Conservation (phyloP, 345 rosid species). For the Pelargonium nanum region DNA sequence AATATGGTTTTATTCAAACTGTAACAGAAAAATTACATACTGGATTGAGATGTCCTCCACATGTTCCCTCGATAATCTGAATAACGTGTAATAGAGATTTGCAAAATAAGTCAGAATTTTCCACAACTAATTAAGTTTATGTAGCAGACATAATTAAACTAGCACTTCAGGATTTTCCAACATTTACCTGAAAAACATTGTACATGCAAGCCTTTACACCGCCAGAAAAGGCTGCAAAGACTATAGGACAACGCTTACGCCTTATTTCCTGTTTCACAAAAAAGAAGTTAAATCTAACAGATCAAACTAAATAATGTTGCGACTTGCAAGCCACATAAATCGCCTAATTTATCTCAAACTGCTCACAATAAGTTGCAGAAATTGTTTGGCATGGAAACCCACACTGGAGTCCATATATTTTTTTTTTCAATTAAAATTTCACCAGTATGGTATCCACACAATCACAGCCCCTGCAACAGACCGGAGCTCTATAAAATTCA, state of each 20-base stretch:
- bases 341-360: constrained; percentile 26
- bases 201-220: constrained; percentile 87
- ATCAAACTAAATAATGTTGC: background rate
- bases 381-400: background rate
- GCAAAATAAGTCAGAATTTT: background rate
- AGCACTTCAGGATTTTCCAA: background rate
- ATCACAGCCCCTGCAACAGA: constrained; percentile 1
- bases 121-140: background rate
- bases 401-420: background rate
- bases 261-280: constrained; percentile 16
- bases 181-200: constrained; percentile 66
- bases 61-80: constrained; percentile 50
- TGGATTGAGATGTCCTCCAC: constrained; percentile 50
- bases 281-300: background rate
- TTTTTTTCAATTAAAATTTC: background rate
- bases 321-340: background rate
- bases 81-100: constrained; percentile 8
- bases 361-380: constrained; percentile 24
- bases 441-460: background rate
- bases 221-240: constrained; percentile 74
- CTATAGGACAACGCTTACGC: constrained; percentile 63
- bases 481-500: constrained; percentile 1
- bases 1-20: background rate
- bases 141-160: background rate
- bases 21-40: constrained; percentile 21